A percentile compares a stretch with the other conserved stretches of the same genome.
Evolutionary conservation across 2,329 filamentous ascomycete species (phyloP).

Genomic region (Venturia oleaginea): DNA sequence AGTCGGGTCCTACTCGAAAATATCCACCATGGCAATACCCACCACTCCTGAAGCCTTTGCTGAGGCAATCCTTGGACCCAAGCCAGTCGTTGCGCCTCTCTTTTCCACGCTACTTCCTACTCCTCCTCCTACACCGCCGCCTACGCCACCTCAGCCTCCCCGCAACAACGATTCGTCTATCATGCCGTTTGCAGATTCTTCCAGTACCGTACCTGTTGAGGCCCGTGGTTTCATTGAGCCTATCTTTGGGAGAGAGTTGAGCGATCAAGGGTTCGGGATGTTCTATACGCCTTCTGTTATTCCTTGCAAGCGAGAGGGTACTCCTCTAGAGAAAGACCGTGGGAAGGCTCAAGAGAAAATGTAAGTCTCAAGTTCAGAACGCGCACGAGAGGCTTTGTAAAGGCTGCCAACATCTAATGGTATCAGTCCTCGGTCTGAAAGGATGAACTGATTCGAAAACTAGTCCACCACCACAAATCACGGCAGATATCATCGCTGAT

Average conservation of each 20-base stretch:
- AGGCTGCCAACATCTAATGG: neutral
- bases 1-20: too few species aligned
- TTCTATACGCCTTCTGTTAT: neutral
- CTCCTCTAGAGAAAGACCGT: neutral
- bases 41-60: neutral
- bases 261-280: neutral
- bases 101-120: too few species aligned
- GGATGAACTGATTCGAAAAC: neutral
- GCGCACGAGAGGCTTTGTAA: neutral
- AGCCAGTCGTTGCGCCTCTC: neutral
- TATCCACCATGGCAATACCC: neutral
- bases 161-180: neutral
- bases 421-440: neutral
- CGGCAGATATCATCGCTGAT: neutral
- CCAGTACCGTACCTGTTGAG: neutral
- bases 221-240: neutral
- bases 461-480: neutral
- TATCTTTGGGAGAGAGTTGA: neutral
- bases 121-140: too few species aligned
- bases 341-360: neutral
- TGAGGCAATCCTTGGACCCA: neutral
- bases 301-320: neutral
- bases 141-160: neutral
- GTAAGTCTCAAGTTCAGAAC: neutral
- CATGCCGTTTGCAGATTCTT: neutral